phyloP scores from a whole-genome alignment of 805 yeast genomes.

The Cyberlindnera xylosilytica region DNA sequence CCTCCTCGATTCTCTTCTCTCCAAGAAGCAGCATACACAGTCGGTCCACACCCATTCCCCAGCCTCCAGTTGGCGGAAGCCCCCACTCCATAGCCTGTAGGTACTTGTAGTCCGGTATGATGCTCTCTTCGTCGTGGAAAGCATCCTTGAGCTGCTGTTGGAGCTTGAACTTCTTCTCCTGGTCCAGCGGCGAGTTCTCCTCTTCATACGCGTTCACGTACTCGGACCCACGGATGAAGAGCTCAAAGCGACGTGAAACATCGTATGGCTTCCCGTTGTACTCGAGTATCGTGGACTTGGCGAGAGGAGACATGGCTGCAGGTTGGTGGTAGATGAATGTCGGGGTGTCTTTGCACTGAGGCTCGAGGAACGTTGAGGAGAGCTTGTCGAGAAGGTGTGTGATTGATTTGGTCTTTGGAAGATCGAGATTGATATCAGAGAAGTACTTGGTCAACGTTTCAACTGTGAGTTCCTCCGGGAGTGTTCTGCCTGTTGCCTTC shows the following conservation, averaged over 20 bases:
- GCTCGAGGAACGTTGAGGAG: constrained; percentile 61
- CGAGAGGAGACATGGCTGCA: constrained; percentile 77
- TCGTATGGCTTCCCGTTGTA: constrained; percentile 34
- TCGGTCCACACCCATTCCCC: constrained; percentile 95
- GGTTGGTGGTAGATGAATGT: constrained; percentile 83
- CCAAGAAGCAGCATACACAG: constrained; percentile 75
- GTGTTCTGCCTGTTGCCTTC: constrained; percentile 39
- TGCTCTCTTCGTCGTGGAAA: constrained; percentile 56
- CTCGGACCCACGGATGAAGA: constrained; percentile 78
- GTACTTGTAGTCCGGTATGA: constrained; percentile 69
- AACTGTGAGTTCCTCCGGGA: constrained; percentile 46
- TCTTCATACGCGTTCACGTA: constrained; percentile 94
- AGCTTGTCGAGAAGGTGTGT: constrained; percentile 64
- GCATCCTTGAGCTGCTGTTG: constrained; percentile 52
- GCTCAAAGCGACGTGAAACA: constrained; percentile 73
- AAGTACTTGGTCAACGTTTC: constrained; percentile 41
- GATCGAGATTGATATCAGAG: constrained; percentile 18
- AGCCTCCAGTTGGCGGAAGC: constrained; percentile 96
- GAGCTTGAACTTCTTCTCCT: constrained; percentile 53
- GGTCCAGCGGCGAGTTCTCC: constrained; percentile 83
- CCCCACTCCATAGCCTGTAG: constrained; percentile 85
- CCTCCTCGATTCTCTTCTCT: constrained; percentile 65
- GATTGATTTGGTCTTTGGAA: constrained; percentile 43
- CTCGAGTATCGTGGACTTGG: constrained; percentile 52
- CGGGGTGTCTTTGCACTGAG: constrained; percentile 53